Evolutionary conservation across 2,329 filamentous ascomycete genomes (phyloP), one percentile per base, ranked within the genome.

Genomic region (Colletotrichum paranaense): DNA sequence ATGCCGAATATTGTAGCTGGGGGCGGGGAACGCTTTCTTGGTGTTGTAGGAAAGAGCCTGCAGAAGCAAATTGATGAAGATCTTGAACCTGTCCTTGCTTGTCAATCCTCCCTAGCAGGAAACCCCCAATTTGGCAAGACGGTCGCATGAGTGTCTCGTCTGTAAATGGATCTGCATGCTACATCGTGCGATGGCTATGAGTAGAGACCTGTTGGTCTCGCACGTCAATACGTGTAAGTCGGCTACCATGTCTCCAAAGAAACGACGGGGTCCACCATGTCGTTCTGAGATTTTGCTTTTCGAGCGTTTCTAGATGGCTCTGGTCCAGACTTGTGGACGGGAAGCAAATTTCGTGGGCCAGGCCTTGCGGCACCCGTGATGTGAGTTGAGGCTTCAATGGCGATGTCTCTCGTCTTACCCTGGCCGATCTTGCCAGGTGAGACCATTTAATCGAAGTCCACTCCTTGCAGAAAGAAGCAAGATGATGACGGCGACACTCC

Each of bases 391-490:
- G 4, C 12, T 28, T 2, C 30, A 9, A 22, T 32, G 19, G 6
- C 22, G 5, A 26, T 11, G 30, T 28, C n/a, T 9, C n/a, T 62
- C 64, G 28, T 68, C 38, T 28, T 16, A n/a, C 24, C 22, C n/a
- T 49, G 19, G 26, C 30, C 26, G 14, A 52, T 42, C 12, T 11
- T 52, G 32, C 28, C n/a, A 32, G 69, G 46, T 59, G 70, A 60
- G 70, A 35, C 19, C 19, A 60, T 46, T 35, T 32, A 53, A 64
- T 19, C 58, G 49, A 32, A 49, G 19, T 55, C 56, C 19, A 30
- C 53, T 60, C 70, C 60, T 65, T 64, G 42, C 67, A 60, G 26
- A 28, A 53, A 72, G 60, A 65, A 60, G 60, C 35, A 56, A 72
- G 53, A 49, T 7, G 49, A 60, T 55, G 4, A 19, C 24, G 19